Percentiles rank a stretch among this genome's conserved stretches.
These are phyloP conservation scores for Gastrodia elata DNA, from an alignment of 106 monocot species.

Conservation along the genomic window DNA sequence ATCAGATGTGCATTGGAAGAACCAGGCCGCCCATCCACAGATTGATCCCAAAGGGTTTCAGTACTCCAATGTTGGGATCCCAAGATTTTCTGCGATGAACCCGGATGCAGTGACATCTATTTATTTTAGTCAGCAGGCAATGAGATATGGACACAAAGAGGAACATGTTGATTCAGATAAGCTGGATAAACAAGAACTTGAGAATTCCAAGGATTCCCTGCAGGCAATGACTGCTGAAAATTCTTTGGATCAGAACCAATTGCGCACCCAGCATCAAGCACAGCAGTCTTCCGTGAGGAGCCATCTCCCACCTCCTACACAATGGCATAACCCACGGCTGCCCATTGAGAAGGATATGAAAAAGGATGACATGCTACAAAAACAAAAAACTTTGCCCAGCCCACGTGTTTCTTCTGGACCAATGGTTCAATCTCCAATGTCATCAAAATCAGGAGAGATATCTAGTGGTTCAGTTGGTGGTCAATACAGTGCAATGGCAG, in stretches of 20 bases:
- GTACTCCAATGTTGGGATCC: slow-evolving; percentile 30
- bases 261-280: slow-evolving; percentile 25
- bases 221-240: slow-evolving; percentile 34
- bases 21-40: slow-evolving; percentile 37
- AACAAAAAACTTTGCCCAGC: slow-evolving; percentile 51
- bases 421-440: slow-evolving; percentile 76
- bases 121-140: slow-evolving; percentile 48
- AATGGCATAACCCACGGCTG: slow-evolving; percentile 35
- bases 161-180: slow-evolving; percentile 44
- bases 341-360: slow-evolving; percentile 39
- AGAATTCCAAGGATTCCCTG: slow-evolving; percentile 31
- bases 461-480: slow-evolving; percentile 70
- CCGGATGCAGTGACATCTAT: slow-evolving; percentile 38
- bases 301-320: slow-evolving; percentile 34
- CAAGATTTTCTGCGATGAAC: slow-evolving; percentile 46
- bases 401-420: slow-evolving; percentile 70
- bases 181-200: slow-evolving; percentile 33
- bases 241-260: slow-evolving; percentile 39
- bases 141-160: slow-evolving; percentile 58
- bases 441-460: slow-evolving; percentile 82
- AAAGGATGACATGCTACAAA: slow-evolving; percentile 50
- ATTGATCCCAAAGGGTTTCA: slow-evolving; percentile 44
- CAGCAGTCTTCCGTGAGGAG: slow-evolving; percentile 38
- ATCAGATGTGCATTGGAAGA: slow-evolving; percentile 61
- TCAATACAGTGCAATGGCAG: slow-evolving; percentile 38